Base-by-base conservation (phyloP, 768 basidiomycete genomes). In the Leccinum variicolor region DNA sequence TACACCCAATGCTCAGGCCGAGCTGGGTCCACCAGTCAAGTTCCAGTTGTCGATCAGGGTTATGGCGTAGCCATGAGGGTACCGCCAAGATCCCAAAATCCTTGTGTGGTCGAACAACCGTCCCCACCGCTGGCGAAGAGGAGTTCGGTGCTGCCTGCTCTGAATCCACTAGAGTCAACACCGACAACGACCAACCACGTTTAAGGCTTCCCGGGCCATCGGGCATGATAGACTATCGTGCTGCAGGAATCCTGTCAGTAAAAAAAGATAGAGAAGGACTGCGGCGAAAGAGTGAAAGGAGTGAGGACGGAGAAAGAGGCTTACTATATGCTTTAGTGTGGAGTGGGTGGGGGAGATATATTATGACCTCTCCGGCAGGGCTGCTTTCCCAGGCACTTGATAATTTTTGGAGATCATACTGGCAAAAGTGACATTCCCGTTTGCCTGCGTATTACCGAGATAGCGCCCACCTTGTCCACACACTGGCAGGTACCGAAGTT, bases 1-100 rank as follows among this genome's bases (percentile, higher is more conserved):
- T 81, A 45, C 79, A 77, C 9, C 76, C 73, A 10, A 78, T 56
- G 6, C 79, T 80, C 61, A 85, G 81, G 23, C 79, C 67, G n/a
- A 74, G 63, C 48, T 81, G 81, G 31, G 79, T 66, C 50, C 73
- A 58, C 41, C 75, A 46, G 0, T 75, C 73, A 46, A 77, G 77
- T 33, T 72, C 61, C 15, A 65, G 64, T n/a, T 77, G 75, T 52
- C 64, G 67, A 19, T 67, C 68, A 49, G 76, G 72, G 62, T 78
- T 74, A 62, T 80, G 74, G 13, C 75, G 76, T 7, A 80, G 66
- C 39, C 67, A 63, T 45, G 62, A 68, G 0, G 82, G 83, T 6
- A 84, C 78, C 4, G 75, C 76, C 43, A 84, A 68, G 61, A 83
- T 74, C 28, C 76, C 75, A 49, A 82, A 82, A 61, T 72, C 68